These are phyloP conservation scores for Fonsecaea monophora DNA, from an alignment of 2,329 filamentous ascomycete genomes.

Conservation along the genomic window DNA sequence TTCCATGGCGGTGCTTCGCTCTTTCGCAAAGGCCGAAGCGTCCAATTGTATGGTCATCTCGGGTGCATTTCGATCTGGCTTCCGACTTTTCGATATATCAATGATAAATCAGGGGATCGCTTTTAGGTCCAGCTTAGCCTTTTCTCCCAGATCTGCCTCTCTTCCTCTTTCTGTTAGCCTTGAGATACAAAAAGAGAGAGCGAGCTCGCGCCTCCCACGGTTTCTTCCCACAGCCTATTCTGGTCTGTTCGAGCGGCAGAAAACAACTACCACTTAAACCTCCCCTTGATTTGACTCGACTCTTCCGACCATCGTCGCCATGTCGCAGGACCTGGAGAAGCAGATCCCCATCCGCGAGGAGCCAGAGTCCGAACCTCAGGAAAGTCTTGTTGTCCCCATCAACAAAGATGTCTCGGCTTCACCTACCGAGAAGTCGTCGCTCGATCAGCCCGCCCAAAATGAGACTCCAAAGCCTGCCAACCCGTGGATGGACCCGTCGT, in stretches of 20 bases:
- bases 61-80: conserved; percentile 3
- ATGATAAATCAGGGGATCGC: background rate
- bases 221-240: background rate
- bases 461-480: conserved; percentile 31
- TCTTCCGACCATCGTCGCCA: conserved; percentile 1
- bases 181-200: background rate
- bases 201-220: background rate
- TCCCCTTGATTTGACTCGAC: background rate
- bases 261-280: background rate
- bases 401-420: conserved; percentile 3
- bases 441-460: conserved; percentile 20
- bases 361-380: background rate
- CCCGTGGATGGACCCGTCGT: conserved; percentile 49
- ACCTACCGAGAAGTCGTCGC: conserved; percentile 20
- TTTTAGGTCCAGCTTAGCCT: background rate
- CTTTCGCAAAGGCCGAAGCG: conserved; percentile 17
- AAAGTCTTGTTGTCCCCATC: conserved; percentile 7
- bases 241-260: background rate
- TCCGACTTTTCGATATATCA: conserved; percentile 15
- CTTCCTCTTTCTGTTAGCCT: background rate
- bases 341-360: conserved; percentile 17
- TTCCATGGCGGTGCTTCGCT: background rate
- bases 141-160: conserved; percentile 3
- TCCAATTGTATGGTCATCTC: background rate
- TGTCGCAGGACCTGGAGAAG: conserved; percentile 26